Percentiles rank a stretch among this genome's conserved stretches.
phyloP scores from a whole-genome alignment of 495 filamentous ascomycete genomes.

The Friedmanniomyces simplex region DNA sequence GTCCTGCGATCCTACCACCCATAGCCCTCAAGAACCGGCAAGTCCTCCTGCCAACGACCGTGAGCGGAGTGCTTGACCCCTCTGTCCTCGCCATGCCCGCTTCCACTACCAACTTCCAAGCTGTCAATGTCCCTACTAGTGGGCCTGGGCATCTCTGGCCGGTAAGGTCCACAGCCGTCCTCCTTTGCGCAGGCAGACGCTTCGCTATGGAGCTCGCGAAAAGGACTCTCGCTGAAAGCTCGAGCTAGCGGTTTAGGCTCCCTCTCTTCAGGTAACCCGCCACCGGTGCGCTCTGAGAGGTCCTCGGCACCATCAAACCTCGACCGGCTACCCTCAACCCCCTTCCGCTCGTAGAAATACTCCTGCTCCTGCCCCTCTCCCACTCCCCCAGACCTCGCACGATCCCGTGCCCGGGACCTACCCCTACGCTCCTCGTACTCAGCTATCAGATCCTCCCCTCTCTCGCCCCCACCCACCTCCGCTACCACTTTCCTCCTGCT shows the following conservation, averaged over 20 bases:
- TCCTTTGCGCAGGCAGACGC: neutral
- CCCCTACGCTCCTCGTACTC: constrained; percentile 20
- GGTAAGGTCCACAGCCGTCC: constrained; percentile 6
- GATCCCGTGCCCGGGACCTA: constrained; percentile 5
- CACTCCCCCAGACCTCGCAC: neutral
- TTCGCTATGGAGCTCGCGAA: constrained; percentile 2
- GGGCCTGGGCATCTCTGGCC: neutral
- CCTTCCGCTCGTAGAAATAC: neutral
- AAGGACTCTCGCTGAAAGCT: constrained; percentile 15
- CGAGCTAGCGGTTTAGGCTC: neutral
- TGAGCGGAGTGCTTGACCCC: no score
- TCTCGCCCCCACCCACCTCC: constrained; percentile 3
- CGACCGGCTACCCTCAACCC: neutral
- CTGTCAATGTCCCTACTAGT: neutral
- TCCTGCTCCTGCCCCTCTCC: neutral
- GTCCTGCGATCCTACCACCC: no score
- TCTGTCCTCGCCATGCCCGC: neutral
- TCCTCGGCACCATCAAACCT: neutral
- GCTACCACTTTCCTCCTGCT: neutral
- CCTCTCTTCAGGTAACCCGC: neutral
- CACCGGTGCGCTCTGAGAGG: neutral
- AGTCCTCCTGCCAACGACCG: no score
- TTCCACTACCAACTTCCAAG: neutral
- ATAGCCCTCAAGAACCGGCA: no score
- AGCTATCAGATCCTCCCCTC: constrained; percentile 8